Percentiles rank a stretch among this genome's conserved stretches.
phyloP scores from a whole-genome alignment of 495 filamentous ascomycete species.

The Aspergillus diversus region DNA sequence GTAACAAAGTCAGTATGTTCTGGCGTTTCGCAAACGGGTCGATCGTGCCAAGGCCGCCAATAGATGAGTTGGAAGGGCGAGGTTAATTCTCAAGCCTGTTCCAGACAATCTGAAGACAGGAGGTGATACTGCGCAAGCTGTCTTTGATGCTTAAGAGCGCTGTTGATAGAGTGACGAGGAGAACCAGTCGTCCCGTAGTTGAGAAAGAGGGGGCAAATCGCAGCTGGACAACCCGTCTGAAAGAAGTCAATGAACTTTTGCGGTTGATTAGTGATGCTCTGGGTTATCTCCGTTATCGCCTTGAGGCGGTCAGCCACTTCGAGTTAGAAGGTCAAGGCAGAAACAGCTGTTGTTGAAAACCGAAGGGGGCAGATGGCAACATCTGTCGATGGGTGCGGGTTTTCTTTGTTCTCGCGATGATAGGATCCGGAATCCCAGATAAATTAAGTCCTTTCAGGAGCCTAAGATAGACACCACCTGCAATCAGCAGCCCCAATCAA shows the following conservation, averaged over 20 bases:
- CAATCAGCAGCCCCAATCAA: slow-evolving; percentile 1
- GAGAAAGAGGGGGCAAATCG: slow-evolving; percentile 8
- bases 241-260: background rate
- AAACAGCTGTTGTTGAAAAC: no score
- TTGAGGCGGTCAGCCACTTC: slow-evolving; percentile 8
- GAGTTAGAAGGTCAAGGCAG: background rate
- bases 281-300: slow-evolving; percentile 22
- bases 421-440: background rate
- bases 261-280: slow-evolving; percentile 13
- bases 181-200: background rate
- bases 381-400: background rate
- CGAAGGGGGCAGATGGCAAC: background rate
- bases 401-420: no score
- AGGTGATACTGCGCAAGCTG: background rate
- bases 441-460: background rate
- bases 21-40: slow-evolving; percentile 2
- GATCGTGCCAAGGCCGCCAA: slow-evolving; percentile 12
- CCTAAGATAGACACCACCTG: background rate
- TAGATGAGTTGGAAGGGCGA: background rate
- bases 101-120: background rate
- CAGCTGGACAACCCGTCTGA: background rate
- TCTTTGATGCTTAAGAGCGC: background rate
- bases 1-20: slow-evolving; percentile 1
- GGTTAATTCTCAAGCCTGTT: background rate
- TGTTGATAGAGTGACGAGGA: background rate